Conservation (phyloP, 2,329 filamentous ascomycete species). For the Byssochlamys sp. region DNA sequence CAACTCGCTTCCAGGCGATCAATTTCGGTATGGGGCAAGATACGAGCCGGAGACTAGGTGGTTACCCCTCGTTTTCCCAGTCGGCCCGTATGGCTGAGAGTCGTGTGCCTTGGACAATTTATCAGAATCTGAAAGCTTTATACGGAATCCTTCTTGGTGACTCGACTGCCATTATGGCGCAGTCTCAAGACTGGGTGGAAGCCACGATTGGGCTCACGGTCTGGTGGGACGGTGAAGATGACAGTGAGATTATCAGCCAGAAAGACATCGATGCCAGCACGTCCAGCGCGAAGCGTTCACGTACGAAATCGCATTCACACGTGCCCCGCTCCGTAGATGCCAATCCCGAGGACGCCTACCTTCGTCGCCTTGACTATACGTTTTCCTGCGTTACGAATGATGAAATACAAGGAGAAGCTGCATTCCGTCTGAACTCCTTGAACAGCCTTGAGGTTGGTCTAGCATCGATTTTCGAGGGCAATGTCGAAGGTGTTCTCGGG, state of each 20-base stretch:
- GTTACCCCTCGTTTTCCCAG: constrained; percentile 51
- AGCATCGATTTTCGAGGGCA: constrained; percentile 72
- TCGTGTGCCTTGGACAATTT: constrained; percentile 79
- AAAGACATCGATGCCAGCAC: constrained; percentile 13
- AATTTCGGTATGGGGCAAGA: constrained; percentile 36
- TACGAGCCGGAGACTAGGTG: constrained; percentile 33
- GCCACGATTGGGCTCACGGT: constrained; percentile 71
- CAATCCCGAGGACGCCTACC: constrained; percentile 57
- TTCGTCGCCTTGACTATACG: constrained; percentile 60
- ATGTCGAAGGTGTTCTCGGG: constrained; percentile 64
- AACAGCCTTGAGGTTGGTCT: constrained; percentile 71
- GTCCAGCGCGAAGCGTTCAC: constrained; percentile 14
- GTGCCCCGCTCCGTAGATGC: constrained; percentile 36
- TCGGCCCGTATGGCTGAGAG: constrained; percentile 67
- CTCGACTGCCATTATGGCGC: constrained; percentile 62
- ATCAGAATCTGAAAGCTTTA: constrained; percentile 69
- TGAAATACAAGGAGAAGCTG: constrained; percentile 36
- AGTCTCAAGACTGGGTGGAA: constrained; percentile 85
- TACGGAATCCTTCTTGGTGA: constrained; percentile 75
- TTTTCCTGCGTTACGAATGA: constrained; percentile 58
- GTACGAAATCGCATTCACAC: constrained; percentile 26
- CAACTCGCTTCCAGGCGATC: constrained; percentile 37
- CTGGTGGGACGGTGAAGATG: constrained; percentile 83
- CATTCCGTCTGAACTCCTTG: constrained; percentile 65
- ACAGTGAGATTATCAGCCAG: constrained; percentile 32